phyloP scores from a whole-genome alignment of 441 rosid genomes.

The Adansonia rubrostipa region DNA sequence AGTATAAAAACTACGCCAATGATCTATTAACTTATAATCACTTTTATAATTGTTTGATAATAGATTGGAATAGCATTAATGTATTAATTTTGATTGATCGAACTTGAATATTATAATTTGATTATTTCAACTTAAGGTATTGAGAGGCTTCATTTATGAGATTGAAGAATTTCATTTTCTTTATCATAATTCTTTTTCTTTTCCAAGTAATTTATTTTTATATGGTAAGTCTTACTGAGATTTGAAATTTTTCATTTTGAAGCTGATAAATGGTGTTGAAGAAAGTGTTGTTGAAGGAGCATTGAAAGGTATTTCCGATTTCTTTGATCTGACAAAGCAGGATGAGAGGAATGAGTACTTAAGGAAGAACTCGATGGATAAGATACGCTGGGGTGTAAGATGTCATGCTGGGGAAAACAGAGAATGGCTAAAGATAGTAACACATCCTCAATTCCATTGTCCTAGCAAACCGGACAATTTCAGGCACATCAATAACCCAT shows the following conservation, averaged over 20 bases:
- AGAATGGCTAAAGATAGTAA: constrained; percentile 36
- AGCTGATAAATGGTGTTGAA: constrained; percentile 40
- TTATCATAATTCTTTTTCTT: too few relatives aligned
- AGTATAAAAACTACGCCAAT: too few relatives aligned
- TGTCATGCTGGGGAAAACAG: constrained; percentile 33
- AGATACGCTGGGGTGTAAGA: constrained; percentile 30
- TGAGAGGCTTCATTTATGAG: too few relatives aligned
- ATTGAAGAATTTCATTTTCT: too few relatives aligned
- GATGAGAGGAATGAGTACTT: constrained; percentile 25
- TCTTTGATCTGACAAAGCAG: constrained; percentile 27
- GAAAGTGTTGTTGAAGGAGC: constrained; percentile 34
- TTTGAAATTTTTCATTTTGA: background rate
- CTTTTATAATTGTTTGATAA: too few relatives aligned
- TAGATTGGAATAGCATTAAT: too few relatives aligned
- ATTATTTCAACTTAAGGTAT: too few relatives aligned
- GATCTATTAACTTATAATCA: too few relatives aligned
- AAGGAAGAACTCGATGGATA: constrained; percentile 27
- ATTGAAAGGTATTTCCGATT: constrained; percentile 31
- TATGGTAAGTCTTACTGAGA: too few relatives aligned
- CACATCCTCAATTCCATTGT: constrained; percentile 36
- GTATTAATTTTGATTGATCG: too few relatives aligned
- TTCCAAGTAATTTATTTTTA: too few relatives aligned
- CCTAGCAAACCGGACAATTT: constrained; percentile 29
- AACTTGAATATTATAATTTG: too few relatives aligned
- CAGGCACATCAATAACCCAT: constrained; percentile 18